Evolutionary conservation across 2,329 filamentous ascomycete species (phyloP), one percentile per base, ranked within the genome.

Genomic region (Mollisia scopiformis): DNA sequence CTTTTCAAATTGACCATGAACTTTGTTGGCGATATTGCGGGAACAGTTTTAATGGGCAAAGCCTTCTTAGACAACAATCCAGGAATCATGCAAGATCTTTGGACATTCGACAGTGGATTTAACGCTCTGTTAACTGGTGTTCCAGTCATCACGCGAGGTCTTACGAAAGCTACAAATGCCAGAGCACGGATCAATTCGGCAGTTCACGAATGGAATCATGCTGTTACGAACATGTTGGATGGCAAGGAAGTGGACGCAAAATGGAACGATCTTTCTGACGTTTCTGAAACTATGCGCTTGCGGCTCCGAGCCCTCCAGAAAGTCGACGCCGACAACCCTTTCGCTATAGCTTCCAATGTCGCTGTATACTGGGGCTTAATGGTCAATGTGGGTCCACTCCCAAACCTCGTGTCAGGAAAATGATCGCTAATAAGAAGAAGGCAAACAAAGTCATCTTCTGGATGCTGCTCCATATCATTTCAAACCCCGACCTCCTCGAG

Each of bases 331-430:
- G 30, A 49, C 7, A 52, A 60, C 19, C 13, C 2, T 11, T 59
- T 59, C 31, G 37, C 30, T 11, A 37, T 30, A 11, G 14, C 47
- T 25, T 49, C 30, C 7, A 59, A 53, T 28, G 23, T 59, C 3
- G 37, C 55, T 27, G 66, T 84, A 3, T 70, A 84, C 33, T 85
- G 82, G 82, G 80, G 79, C 7, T 74, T 81, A 70, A 82, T 83
- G 64, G 80, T 79, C 19, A 83, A 84, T 65, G 76, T 55, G 16
- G n/a, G 39, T 23, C n/a, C 16, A 16, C 16, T 39, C 25, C 6
- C 21, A 2, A 10, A 19, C 6, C 10, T 52, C 11, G 4, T 27
- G 25, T n/a, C 13, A 14, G 2, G 19, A 10, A 27, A 39, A 2
- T 2, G 2, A 37, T 2, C 8, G 33, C 27, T 31, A 33, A 16